Conservation (phyloP, 371 early-diverging fungal genomes). For the Lichtheimia ramosa region DNA sequence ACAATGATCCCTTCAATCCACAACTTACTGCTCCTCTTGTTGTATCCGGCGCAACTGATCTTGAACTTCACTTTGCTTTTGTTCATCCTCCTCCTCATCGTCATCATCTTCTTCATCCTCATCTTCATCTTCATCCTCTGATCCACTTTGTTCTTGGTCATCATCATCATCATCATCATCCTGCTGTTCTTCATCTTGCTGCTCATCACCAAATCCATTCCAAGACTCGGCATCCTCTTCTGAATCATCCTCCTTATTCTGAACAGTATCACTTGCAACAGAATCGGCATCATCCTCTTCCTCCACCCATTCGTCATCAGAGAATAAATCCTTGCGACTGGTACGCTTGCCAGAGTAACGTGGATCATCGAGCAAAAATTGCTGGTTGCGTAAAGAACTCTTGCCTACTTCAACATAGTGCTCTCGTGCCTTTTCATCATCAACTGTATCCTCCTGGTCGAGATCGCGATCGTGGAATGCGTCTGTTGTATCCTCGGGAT, state of each 20-base stretch:
- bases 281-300: constrained; percentile 44
- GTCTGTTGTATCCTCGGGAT: constrained; percentile 66
- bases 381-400: constrained; percentile 65
- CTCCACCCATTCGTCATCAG: constrained; percentile 28
- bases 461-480: constrained; percentile 33
- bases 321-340: constrained; percentile 64
- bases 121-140: constrained; percentile 32
- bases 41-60: constrained; percentile 76
- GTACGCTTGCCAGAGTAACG: constrained; percentile 75
- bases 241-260: constrained; percentile 19
- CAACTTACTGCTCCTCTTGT: constrained; percentile 74
- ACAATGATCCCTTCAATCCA: not conserved
- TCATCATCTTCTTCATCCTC: no score
- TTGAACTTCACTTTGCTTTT: constrained; percentile 39
- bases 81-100: constrained; percentile 17
- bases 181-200: constrained; percentile 74
- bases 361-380: constrained; percentile 69
- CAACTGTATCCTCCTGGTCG: constrained; percentile 53
- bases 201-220: constrained; percentile 16
- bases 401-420: constrained; percentile 76
- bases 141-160: constrained; percentile 20
- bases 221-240: constrained; percentile 17
- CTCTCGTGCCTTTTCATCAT: constrained; percentile 56
- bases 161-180: constrained; percentile 38
- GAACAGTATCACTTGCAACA: constrained; percentile 22